Conservation (phyloP, 2,329 filamentous ascomycete species). For the Fusarium lyarnte region DNA sequence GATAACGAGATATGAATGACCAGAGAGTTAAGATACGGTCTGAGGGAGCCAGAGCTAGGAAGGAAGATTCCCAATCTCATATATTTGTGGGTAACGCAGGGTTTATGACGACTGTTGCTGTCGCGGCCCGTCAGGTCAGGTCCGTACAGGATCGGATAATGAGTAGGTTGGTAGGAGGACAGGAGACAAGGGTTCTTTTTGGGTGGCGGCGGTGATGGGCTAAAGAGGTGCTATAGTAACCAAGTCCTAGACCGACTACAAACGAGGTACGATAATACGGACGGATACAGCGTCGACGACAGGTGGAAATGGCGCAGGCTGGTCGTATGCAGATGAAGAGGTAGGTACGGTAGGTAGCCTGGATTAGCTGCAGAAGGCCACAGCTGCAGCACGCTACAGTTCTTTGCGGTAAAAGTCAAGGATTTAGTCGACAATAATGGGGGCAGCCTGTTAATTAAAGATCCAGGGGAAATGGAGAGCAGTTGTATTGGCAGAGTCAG, state of each 20-base stretch:
- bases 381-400: conserved; percentile 9
- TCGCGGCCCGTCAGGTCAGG: conserved; percentile 7
- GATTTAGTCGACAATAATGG: conserved; percentile 1
- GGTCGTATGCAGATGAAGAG: conserved; percentile 4
- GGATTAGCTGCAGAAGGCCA: conserved; percentile 5
- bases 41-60: conserved; percentile 1
- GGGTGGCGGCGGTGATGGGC: neutral
- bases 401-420: conserved; percentile 13
- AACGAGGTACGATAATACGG: neutral
- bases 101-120: conserved; percentile 32
- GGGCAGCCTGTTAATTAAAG: conserved; percentile 21
- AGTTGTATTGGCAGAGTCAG: neutral
- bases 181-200: neutral
- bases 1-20: conserved; percentile 3
- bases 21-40: conserved; percentile 15
- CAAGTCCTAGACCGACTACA: neutral
- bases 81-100: conserved; percentile 30
- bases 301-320: conserved; percentile 19
- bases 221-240: conserved; percentile 8
- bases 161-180: neutral
- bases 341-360: conserved; percentile 14
- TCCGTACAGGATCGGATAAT: neutral
- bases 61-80: conserved; percentile 28
- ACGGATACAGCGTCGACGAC: neutral
- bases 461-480: neutral